Conservation (phyloP, 257 asterid species). For the Solanum infundibuliforme region DNA sequence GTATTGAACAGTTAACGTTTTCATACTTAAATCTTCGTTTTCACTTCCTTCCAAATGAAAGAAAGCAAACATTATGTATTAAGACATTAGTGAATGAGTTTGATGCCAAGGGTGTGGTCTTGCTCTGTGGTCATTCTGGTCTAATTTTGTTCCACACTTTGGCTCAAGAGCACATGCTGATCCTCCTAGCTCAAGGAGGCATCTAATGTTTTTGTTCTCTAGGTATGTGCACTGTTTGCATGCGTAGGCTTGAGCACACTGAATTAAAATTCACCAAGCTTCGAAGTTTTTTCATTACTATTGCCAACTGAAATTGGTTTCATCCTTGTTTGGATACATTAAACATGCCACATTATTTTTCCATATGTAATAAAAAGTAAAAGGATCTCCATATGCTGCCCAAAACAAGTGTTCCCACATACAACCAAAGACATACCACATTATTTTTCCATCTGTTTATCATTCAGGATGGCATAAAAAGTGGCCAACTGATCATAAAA, state of each 20-base stretch:
- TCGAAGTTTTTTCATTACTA: background rate
- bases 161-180: conserved; percentile 1
- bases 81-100: background rate
- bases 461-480: background rate
- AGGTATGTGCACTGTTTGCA: background rate
- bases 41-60: background rate
- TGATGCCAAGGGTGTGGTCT: background rate
- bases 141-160: conserved; percentile 4
- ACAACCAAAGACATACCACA: background rate
- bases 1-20: background rate
- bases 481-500: background rate
- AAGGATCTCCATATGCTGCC: no score
- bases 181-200: conserved; percentile 6
- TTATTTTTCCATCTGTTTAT: background rate
- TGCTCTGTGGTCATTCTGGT: conserved; percentile 1
- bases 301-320: background rate
- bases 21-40: background rate
- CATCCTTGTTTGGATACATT: background rate
- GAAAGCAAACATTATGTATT: background rate
- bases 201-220: background rate
- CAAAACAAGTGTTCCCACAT: background rate
- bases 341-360: no score
- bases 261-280: background rate
- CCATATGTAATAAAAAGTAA: no score
- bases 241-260: background rate